Percentiles rank a stretch among this genome's conserved stretches.
Evolutionary conservation across 2,329 filamentous ascomycete species (phyloP).

Genomic region (Lachnellula occidentalis): DNA sequence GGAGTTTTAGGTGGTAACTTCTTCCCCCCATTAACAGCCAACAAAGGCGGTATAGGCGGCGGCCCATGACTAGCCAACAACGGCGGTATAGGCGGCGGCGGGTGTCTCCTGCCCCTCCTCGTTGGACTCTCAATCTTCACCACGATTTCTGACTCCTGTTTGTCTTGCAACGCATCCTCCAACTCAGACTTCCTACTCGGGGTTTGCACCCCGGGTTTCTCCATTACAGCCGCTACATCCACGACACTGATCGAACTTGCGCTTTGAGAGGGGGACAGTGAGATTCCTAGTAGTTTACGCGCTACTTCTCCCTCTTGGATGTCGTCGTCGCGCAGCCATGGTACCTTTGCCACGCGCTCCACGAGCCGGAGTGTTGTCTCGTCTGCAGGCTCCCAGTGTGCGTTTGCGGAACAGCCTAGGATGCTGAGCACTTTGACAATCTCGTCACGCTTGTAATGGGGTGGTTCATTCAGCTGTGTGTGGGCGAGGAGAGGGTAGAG

Average conservation of each 20-base stretch:
- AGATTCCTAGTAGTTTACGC: slow-evolving; percentile 63
- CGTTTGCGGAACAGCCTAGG: slow-evolving; percentile 59
- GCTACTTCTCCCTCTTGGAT: slow-evolving; percentile 43
- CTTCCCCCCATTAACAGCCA: slow-evolving; percentile 23
- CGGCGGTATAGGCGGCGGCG: slow-evolving; percentile 26
- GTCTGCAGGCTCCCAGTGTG: slow-evolving; percentile 75
- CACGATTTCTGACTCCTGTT: slow-evolving; percentile 15
- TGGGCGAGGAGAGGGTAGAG: slow-evolving; percentile 85
- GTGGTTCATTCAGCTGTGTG: slow-evolving; percentile 80
- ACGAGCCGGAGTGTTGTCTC: slow-evolving; percentile 75
- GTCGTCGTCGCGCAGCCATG: slow-evolving; percentile 54
- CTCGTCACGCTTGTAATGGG: slow-evolving; percentile 88
- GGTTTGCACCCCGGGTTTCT: slow-evolving; percentile 77
- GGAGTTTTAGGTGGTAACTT: slow-evolving; percentile 31
- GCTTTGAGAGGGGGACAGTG: slow-evolving; percentile 57
- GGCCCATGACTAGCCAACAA: slow-evolving; percentile 15
- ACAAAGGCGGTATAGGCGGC: slow-evolving; percentile 23
- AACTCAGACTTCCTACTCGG: slow-evolving; percentile 55
- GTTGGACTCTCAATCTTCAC: slow-evolving; percentile 16
- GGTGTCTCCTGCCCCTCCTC: slow-evolving; percentile 18
- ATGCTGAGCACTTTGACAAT: slow-evolving; percentile 70
- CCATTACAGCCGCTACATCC: slow-evolving; percentile 72
- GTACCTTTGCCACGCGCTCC: slow-evolving; percentile 66
- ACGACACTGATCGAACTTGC: slow-evolving; percentile 70
- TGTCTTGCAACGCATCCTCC: slow-evolving; percentile 23